A percentile compares a stretch with the other conserved stretches of the same genome.
These are phyloP conservation scores for Cucurbita ficifolia DNA, from an alignment of 306 rosid genomes.

Conservation along the genomic window DNA sequence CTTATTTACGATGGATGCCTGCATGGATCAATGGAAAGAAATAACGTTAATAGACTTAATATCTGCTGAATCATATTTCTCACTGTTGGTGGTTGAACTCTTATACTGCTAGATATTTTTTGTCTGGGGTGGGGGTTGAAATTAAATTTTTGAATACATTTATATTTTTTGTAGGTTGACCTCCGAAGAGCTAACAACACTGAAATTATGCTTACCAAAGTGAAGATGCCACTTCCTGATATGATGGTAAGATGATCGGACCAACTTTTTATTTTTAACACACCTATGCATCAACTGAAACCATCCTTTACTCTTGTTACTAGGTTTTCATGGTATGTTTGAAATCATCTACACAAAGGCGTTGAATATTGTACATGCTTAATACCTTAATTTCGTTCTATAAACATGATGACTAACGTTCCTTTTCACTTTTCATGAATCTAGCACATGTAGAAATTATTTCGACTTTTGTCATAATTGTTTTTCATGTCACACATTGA, in stretches of 20 bases:
- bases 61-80: neutral
- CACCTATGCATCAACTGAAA: neutral
- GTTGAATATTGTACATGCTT: neutral
- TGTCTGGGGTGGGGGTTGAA: neutral
- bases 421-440: neutral
- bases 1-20: neutral
- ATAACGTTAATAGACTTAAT: neutral
- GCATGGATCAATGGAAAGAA: neutral
- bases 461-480: neutral
- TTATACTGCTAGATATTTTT: neutral
- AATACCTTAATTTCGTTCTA: neutral
- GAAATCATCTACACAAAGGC: neutral
- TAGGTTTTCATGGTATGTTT: neutral
- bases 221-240: conserved; percentile 98
- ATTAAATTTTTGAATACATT: neutral
- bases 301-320: neutral
- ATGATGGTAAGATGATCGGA: conserved; percentile 72
- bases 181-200: conserved; percentile 92
- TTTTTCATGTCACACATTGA: neutral
- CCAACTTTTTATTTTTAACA: conserved; percentile 1
- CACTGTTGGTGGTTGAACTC: neutral
- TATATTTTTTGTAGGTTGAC: conserved; percentile 46
- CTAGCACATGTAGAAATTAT: neutral
- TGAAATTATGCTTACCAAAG: conserved; percentile 99
- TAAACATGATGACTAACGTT: neutral